These are phyloP conservation scores for Trapa incisa DNA, from an alignment of 345 rosid genomes.

Conservation along the genomic window DNA sequence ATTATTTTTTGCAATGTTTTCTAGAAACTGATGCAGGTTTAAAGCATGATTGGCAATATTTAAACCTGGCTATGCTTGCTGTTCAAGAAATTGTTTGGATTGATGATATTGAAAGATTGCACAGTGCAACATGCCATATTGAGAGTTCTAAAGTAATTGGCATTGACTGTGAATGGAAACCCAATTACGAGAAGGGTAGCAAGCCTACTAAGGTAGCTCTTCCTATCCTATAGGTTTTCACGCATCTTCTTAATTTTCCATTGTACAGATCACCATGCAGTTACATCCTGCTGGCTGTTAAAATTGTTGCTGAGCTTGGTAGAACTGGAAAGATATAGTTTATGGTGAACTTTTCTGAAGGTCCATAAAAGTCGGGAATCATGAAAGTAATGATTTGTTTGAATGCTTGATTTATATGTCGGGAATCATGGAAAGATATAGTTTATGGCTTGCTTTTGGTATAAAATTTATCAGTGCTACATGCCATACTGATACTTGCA, in stretches of 20 bases:
- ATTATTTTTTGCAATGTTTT: conserved; percentile 14
- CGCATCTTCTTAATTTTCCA: too few relatives aligned
- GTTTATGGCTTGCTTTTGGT: not conserved
- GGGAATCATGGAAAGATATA: too few relatives aligned
- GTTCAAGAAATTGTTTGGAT: conserved; percentile 67
- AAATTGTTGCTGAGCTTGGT: too few relatives aligned
- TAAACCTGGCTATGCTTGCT: conserved; percentile 49
- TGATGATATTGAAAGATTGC: conserved; percentile 50
- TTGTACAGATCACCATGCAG: too few relatives aligned
- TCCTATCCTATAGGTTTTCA: too few relatives aligned
- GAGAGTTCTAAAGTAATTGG: conserved; percentile 73
- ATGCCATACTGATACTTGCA: not conserved
- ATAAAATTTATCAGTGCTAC: not conserved
- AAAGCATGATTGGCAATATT: conserved; percentile 25
- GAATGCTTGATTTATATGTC: too few relatives aligned
- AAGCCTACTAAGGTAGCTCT: conserved; percentile 60
- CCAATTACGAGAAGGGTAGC: conserved; percentile 63
- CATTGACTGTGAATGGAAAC: conserved; percentile 95
- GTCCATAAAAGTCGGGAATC: too few relatives aligned
- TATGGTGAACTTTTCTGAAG: too few relatives aligned
- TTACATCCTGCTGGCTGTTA: too few relatives aligned
- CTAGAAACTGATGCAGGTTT: conserved; percentile 43
- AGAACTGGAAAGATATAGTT: too few relatives aligned
- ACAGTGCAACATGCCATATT: conserved; percentile 38
- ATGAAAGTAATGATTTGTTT: too few relatives aligned